Evolutionary conservation across 2,329 filamentous ascomycete genomes (phyloP).

Genomic region (Fusarium sp.): DNA sequence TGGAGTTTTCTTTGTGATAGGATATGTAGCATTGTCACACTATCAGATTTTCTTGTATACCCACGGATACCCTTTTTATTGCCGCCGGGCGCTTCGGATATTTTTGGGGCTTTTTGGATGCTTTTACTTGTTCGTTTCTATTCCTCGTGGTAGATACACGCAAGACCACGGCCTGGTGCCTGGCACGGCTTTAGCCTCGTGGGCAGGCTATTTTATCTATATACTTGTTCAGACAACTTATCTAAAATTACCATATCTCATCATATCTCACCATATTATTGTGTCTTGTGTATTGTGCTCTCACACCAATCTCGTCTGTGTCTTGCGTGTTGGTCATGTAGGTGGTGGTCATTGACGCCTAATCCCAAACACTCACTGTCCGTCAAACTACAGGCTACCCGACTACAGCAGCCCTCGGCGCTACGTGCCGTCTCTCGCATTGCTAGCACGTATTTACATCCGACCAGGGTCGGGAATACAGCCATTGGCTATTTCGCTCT

Average conservation of each 20-base stretch:
- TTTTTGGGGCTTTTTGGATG: background rate
- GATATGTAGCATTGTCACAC: background rate
- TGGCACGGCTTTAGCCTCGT: slow-evolving; percentile 8
- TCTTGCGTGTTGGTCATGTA: slow-evolving; percentile 1
- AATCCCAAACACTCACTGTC: background rate
- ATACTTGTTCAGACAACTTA: background rate
- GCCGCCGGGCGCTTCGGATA: slow-evolving; percentile 22
- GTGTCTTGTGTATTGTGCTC: background rate
- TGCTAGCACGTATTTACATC: slow-evolving; percentile 3
- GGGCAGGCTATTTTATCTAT: slow-evolving; percentile 1
- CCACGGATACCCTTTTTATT: slow-evolving; percentile 32
- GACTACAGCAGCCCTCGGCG: slow-evolving; percentile 12
- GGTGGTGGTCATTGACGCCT: slow-evolving; percentile 5
- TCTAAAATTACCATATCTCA: background rate
- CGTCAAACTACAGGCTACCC: background rate
- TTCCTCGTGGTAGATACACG: slow-evolving; percentile 24
- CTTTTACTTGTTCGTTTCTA: background rate
- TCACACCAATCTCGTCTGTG: background rate
- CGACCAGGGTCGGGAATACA: slow-evolving; percentile 9
- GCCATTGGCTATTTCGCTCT: slow-evolving; percentile 1
- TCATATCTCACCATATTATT: background rate
- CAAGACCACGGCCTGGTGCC: slow-evolving; percentile 37
- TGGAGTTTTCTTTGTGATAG: slow-evolving; percentile 17
- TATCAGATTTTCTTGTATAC: slow-evolving; percentile 11
- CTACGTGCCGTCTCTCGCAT: slow-evolving; percentile 30